A percentile compares a stretch with the other conserved stretches of the same genome.
phyloP scores from a whole-genome alignment of 192 early-diverging fungal genomes.

The Obelidium mucronatum region DNA sequence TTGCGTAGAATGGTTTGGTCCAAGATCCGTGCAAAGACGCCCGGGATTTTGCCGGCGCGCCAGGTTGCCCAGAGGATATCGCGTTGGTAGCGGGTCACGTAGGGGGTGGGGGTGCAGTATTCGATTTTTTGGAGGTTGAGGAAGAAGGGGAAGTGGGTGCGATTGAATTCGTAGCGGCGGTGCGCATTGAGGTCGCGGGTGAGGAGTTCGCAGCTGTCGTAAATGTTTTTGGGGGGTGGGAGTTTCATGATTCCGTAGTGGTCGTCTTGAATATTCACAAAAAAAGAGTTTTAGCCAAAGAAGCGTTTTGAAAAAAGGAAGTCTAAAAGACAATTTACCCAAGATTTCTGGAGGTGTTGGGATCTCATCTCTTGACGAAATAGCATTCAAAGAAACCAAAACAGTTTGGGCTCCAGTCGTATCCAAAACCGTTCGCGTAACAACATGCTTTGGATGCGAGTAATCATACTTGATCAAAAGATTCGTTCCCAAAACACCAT shows the following conservation, averaged over 20 bases:
- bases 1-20: too few relatives aligned
- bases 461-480: too few relatives aligned
- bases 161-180: background rate
- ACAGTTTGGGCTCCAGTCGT: too few relatives aligned
- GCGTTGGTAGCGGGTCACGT: slow-evolving; percentile 35
- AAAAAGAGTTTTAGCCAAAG: too few relatives aligned
- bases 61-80: slow-evolving; percentile 53
- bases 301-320: too few relatives aligned
- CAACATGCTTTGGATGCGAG: slow-evolving; percentile 54
- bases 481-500: slow-evolving; percentile 33
- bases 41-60: slow-evolving; percentile 48
- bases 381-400: too few relatives aligned
- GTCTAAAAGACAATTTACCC: too few relatives aligned
- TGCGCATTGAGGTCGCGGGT: background rate
- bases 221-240: background rate
- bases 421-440: slow-evolving; percentile 23
- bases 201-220: background rate
- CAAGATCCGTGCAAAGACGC: too few relatives aligned
- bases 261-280: slow-evolving; percentile 24
- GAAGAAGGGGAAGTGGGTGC: background rate
- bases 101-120: slow-evolving; percentile 30
- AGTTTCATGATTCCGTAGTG: background rate
- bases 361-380: too few relatives aligned
- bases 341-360: too few relatives aligned
- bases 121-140: slow-evolving; percentile 20